Evolutionary conservation across 805 yeast species (phyloP), one percentile per base, ranked within the genome.

Genomic region (Pichia exigua): DNA sequence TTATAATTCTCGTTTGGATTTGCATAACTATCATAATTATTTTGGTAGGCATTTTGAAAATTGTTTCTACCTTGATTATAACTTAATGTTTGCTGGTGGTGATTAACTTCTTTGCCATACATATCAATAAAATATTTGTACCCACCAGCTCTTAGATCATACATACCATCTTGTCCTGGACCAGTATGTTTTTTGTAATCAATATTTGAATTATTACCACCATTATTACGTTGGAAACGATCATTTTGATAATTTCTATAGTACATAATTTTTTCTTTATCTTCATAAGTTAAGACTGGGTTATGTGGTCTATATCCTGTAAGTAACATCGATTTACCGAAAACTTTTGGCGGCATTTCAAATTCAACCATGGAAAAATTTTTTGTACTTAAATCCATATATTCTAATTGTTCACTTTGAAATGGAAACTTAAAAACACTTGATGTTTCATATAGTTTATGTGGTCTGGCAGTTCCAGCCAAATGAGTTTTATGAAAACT

Each of bases 241-340:
- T 49, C 40, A 41, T 48, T 45, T 20, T 45, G 45, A 46, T 71
- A 68, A 51, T 67, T 64, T 38, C 59, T 51, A 4, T 79, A 81
- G 59, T 81, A 76, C 32, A 75, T 61, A 15, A 88, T 72, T 12
- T 75, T 69, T 55, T 84, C 88, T 51, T 74, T 77, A 59, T 91
- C 97, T 46, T 83, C 84, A 41, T 77, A 79, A 5, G 81, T 80
- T 45, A 92, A 70, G 9, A 83, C 82, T 20, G 74, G 73, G 38
- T 70, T 69, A 53, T 82, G 84, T 6, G 89, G 77, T 54, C 81
- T 79, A 61, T 73, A 88, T 0, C 97, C 97, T 45, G 83, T 85
- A 56, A 92, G 66, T 22, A 92, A 71, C 85, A 94, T 86, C 1
- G 95, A 85, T 64, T 92, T 94, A 32, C 89, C 84, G 2, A 68